Conservation (phyloP, 2,329 filamentous ascomycete species). For the Annulohypoxylon truncatum region DNA sequence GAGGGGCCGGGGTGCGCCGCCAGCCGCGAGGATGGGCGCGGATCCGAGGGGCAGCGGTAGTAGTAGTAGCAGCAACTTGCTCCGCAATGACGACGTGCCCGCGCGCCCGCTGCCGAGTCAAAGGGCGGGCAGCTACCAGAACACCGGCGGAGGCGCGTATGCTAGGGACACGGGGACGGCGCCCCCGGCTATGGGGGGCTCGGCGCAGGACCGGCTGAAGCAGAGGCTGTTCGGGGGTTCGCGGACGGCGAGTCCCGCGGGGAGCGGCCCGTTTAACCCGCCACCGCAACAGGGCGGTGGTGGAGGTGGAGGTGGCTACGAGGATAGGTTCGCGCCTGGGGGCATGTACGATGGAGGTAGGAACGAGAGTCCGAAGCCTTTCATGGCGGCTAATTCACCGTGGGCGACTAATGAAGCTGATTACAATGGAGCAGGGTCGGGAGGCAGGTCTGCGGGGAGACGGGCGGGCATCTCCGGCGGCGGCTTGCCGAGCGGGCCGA, state of each 20-base stretch:
- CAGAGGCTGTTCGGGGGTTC: slow-evolving; percentile 79
- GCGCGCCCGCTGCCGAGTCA: slow-evolving; percentile 77
- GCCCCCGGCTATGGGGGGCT: slow-evolving; percentile 57
- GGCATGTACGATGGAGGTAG: slow-evolving; percentile 58
- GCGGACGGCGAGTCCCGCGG: slow-evolving; percentile 66
- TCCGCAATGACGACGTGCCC: slow-evolving; percentile 54
- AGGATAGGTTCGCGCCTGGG: slow-evolving; percentile 60
- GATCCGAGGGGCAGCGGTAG: slow-evolving; percentile 52
- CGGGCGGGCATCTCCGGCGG: slow-evolving; percentile 47
- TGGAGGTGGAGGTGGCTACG: slow-evolving; percentile 53
- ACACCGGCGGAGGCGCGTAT: slow-evolving; percentile 47
- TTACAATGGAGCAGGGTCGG: slow-evolving; percentile 53
- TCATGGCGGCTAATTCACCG: slow-evolving; percentile 60
- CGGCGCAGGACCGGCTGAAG: slow-evolving; percentile 84
- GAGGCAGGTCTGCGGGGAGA: slow-evolving; percentile 52
- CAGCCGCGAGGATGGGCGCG: slow-evolving; percentile 45
- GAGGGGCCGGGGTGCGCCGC: slow-evolving; percentile 55
- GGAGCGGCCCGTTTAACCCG: slow-evolving; percentile 61
- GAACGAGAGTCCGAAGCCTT: slow-evolving; percentile 55
- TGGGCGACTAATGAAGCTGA: slow-evolving; percentile 59
- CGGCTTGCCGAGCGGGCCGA: slow-evolving; percentile 53
- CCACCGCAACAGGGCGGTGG: slow-evolving; percentile 46
- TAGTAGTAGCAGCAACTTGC: slow-evolving; percentile 53
- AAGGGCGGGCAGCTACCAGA: slow-evolving; percentile 80
- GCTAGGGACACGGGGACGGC: slow-evolving; percentile 49